Conservation (phyloP, 2,329 filamentous ascomycete genomes). For the Hypoxylon sp. region DNA sequence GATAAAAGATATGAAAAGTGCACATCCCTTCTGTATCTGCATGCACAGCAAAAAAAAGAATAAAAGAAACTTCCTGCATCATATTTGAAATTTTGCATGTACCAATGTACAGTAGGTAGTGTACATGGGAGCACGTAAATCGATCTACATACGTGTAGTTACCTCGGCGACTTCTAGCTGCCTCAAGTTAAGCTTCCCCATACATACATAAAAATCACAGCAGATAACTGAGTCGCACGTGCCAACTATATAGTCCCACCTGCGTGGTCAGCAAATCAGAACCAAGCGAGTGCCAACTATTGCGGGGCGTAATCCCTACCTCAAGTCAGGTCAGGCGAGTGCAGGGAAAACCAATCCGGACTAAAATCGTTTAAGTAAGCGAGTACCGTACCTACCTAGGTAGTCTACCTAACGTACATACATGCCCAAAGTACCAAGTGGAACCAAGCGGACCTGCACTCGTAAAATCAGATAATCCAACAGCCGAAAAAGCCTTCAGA, state of each 20-base stretch:
- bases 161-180: conserved; percentile 14
- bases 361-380: conserved; percentile 25
- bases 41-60: background rate
- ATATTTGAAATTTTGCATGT: background rate
- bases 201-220: conserved; percentile 18
- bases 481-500: conserved; percentile 45
- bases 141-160: conserved; percentile 1
- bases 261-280: conserved; percentile 26
- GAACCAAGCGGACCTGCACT: background rate
- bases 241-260: conserved; percentile 30
- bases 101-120: background rate
- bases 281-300: background rate
- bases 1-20: background rate
- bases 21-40: background rate
- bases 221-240: conserved; percentile 40
- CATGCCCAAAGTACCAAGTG: conserved; percentile 9
- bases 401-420: conserved; percentile 9
- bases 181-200: conserved; percentile 29
- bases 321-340: conserved; percentile 20
- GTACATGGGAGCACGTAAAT: conserved; percentile 16
- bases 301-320: conserved; percentile 32
- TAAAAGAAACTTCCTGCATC: background rate
- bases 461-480: conserved; percentile 44
- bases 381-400: background rate
- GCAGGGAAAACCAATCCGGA: conserved; percentile 31